phyloP scores from a whole-genome alignment of 1,139 yeast genomes.

The Protomyces gravidus region DNA sequence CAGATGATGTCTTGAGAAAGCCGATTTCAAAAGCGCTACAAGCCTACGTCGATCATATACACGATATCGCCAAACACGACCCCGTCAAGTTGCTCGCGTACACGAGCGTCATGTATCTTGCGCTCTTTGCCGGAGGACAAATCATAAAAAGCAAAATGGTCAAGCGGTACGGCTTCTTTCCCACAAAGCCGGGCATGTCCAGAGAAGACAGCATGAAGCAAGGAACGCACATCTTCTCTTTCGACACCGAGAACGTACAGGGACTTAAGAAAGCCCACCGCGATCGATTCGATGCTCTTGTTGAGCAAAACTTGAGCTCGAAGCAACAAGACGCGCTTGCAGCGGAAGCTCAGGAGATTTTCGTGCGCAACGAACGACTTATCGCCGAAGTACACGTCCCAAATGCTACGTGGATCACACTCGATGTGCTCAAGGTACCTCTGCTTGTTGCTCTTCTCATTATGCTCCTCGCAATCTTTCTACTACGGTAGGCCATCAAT shows the following conservation, averaged over 20 bases:
- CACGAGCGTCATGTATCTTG: slow-evolving; percentile 79
- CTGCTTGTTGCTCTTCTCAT: not conserved
- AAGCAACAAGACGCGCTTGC: slow-evolving; percentile 65
- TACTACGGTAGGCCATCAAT: not conserved
- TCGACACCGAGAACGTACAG: slow-evolving; percentile 56
- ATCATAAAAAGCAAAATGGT: slow-evolving; percentile 64
- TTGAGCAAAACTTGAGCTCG: slow-evolving; percentile 64
- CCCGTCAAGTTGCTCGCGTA: slow-evolving; percentile 77
- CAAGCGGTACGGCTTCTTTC: slow-evolving; percentile 68
- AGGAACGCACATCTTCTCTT: slow-evolving; percentile 70
- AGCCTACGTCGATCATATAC: slow-evolving; percentile 59
- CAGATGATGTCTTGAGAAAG: slow-evolving; percentile 47
- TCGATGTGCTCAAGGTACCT: slow-evolving; percentile 3
- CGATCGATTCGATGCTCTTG: slow-evolving; percentile 62
- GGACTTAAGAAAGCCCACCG: slow-evolving; percentile 55
- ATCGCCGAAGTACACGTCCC: slow-evolving; percentile 20
- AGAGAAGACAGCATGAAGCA: slow-evolving; percentile 56
- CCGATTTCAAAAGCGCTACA: slow-evolving; percentile 63
- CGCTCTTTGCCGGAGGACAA: slow-evolving; percentile 81
- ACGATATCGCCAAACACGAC: slow-evolving; percentile 51
- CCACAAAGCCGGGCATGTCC: slow-evolving; percentile 60
- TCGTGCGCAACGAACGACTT: slow-evolving; percentile 52
- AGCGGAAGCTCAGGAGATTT: slow-evolving; percentile 62
- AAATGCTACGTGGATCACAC: not conserved
- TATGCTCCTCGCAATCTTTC: not conserved